Evolutionary conservation across 164 flowering plant genomes (phyloP).

Genomic region (Magnolia sinica): DNA sequence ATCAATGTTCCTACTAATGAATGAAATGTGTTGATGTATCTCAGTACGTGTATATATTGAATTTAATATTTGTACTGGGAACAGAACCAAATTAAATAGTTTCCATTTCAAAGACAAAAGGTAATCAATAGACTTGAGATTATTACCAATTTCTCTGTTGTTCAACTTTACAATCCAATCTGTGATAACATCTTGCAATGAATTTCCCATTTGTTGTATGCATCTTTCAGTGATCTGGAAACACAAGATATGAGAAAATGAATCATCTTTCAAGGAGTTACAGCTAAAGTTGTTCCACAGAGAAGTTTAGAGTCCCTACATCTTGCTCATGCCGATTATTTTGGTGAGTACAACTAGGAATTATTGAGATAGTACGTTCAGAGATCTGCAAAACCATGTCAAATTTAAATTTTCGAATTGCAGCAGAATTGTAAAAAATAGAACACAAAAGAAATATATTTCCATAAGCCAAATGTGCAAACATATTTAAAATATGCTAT

Average conservation of each 20-base stretch:
- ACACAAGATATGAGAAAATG: constrained; percentile 8
- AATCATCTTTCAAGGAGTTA: background rate
- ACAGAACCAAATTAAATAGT: background rate
- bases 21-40: too few species aligned
- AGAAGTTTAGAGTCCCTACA: constrained; percentile 34
- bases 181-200: constrained; percentile 63
- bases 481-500: background rate
- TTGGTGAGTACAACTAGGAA: constrained; percentile 64
- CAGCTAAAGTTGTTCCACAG: constrained; percentile 2
- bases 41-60: background rate
- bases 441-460: background rate
- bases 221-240: constrained; percentile 74
- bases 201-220: constrained; percentile 55
- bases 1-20: too few species aligned
- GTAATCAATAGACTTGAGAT: background rate
- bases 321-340: constrained; percentile 72
- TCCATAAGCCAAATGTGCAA: background rate
- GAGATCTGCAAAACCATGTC: constrained; percentile 48
- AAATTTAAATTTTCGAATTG: background rate
- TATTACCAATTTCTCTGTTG: constrained; percentile 71
- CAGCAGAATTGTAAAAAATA: background rate
- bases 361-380: constrained; percentile 43
- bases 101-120: background rate
- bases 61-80: background rate
- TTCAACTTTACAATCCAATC: constrained; percentile 63